Percentiles rank a stretch among this genome's conserved stretches.
These are phyloP conservation scores for Tremella fuciformis DNA, from an alignment of 768 basidiomycete species.

Conservation along the genomic window DNA sequence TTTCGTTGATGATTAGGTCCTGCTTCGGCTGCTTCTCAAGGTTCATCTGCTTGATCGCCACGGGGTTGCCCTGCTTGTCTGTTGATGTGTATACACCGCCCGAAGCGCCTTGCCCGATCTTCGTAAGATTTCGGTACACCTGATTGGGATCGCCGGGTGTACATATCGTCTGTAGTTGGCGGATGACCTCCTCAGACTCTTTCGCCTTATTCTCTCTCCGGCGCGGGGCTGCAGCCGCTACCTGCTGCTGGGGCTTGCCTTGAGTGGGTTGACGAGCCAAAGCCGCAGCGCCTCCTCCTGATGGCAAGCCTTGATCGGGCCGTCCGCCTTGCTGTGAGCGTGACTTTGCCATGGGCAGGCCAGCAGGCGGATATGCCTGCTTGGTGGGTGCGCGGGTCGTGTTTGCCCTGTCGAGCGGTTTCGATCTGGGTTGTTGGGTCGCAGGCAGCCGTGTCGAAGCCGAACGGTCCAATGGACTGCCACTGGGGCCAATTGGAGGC, in stretches of 20 bases:
- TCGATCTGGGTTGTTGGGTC: conserved; percentile 63
- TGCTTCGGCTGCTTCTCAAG: conserved; percentile 99
- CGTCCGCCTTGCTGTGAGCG: conserved; percentile 51
- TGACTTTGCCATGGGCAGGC: conserved; percentile 36
- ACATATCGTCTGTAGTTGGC: conserved; percentile 86
- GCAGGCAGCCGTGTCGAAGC: conserved; percentile 74
- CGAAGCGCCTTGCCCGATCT: conserved; percentile 97
- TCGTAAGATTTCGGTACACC: conserved; percentile 85
- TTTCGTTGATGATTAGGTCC: conserved; percentile 99
- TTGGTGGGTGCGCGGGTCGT: conserved; percentile 70
- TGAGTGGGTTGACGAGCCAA: conserved; percentile 38
- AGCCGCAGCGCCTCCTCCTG: conserved; percentile 62
- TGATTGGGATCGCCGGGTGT: conserved; percentile 95
- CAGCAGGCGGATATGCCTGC: conserved; percentile 27
- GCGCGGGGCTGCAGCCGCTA: conserved; percentile 74
- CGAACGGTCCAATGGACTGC: conserved; percentile 54
- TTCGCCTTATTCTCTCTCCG: conserved; percentile 72
- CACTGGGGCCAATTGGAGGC: conserved; percentile 43
- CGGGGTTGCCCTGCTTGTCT: conserved; percentile 87
- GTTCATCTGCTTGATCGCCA: conserved; percentile 99
- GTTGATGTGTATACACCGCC: conserved; percentile 98
- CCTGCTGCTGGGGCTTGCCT: conserved; percentile 40
- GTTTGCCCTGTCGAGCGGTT: conserved; percentile 78
- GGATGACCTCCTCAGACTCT: conserved; percentile 74
- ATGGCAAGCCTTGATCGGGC: conserved; percentile 47